A percentile compares a stretch with the other conserved stretches of the same genome.
These are phyloP conservation scores for Skeletonema grethae DNA, from an alignment of 108 stramenopile genomes.

Conservation along the genomic window DNA sequence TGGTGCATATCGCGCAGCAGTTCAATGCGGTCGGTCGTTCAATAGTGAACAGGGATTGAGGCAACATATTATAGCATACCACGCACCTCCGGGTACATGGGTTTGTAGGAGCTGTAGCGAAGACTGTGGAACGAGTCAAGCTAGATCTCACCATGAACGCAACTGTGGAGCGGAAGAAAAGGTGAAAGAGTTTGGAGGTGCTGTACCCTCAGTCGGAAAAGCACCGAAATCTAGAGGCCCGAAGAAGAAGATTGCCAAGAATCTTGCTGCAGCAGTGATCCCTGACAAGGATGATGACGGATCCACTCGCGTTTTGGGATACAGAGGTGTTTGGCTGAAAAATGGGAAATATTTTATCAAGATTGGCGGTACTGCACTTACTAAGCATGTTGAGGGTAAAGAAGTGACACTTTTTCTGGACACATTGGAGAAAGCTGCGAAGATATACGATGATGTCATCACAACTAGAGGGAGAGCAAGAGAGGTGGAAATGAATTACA, in stretches of 20 bases:
- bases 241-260: constrained; percentile 50
- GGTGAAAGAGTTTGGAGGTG: constrained; percentile 24
- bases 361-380: constrained; percentile 52
- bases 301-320: constrained; percentile 65
- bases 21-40: constrained; percentile 79
- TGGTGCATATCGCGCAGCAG: constrained; percentile 67
- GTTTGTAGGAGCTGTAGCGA: constrained; percentile 78
- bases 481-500: constrained; percentile 65
- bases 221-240: constrained; percentile 33
- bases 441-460: constrained; percentile 61
- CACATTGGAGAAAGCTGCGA: constrained; percentile 67
- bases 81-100: constrained; percentile 90
- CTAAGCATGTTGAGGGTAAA: not conserved
- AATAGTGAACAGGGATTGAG: constrained; percentile 79
- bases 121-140: constrained; percentile 83
- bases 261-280: constrained; percentile 30
- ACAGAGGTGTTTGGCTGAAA: constrained; percentile 76
- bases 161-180: constrained; percentile 54
- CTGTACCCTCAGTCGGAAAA: constrained; percentile 35
- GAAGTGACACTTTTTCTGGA: constrained; percentile 54
- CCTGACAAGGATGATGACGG: constrained; percentile 66
- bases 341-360: constrained; percentile 80
- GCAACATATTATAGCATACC: constrained; percentile 74
- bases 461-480: constrained; percentile 24
- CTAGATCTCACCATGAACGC: constrained; percentile 83